phyloP scores from a whole-genome alignment of 1,139 yeast species.

The Debaryomyces sp. region DNA sequence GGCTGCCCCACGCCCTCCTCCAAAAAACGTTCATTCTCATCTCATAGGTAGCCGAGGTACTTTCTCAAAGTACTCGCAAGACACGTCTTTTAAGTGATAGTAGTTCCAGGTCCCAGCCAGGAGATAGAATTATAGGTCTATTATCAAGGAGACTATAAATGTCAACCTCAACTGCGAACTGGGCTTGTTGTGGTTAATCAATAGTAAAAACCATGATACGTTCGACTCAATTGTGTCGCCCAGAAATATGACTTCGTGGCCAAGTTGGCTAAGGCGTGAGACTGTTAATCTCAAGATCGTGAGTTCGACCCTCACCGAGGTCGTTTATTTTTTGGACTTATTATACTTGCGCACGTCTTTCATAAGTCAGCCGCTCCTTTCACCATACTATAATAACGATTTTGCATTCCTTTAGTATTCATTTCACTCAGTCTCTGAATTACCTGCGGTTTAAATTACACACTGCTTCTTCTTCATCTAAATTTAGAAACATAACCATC shows the following conservation, averaged over 20 bases:
- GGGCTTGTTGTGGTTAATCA: background rate
- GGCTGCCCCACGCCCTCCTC: background rate
- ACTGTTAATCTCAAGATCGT: constrained; percentile 47
- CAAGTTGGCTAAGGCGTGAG: constrained; percentile 48
- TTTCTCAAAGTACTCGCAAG: background rate
- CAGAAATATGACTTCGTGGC: constrained; percentile 35
- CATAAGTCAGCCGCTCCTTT: too few relatives aligned
- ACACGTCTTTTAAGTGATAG: background rate
- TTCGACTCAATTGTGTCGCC: background rate
- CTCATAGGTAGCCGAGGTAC: background rate
- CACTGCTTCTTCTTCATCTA: too few relatives aligned
- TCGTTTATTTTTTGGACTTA: constrained; percentile 18
- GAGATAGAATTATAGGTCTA: too few relatives aligned
- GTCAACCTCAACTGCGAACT: background rate
- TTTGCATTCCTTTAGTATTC: too few relatives aligned
- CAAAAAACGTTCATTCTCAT: background rate
- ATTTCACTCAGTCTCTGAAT: too few relatives aligned
- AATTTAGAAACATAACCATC: too few relatives aligned
- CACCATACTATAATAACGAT: too few relatives aligned
- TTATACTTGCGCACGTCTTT: background rate
- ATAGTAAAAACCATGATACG: background rate
- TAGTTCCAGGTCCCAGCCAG: background rate
- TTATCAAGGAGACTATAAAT: too few relatives aligned
- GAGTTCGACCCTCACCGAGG: constrained; percentile 45
- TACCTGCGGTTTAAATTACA: too few relatives aligned